Evolutionary conservation across 75 land plant species (phyloP), one percentile per base, ranked within the genome.

Genomic region (Sequoia sempervirens): DNA sequence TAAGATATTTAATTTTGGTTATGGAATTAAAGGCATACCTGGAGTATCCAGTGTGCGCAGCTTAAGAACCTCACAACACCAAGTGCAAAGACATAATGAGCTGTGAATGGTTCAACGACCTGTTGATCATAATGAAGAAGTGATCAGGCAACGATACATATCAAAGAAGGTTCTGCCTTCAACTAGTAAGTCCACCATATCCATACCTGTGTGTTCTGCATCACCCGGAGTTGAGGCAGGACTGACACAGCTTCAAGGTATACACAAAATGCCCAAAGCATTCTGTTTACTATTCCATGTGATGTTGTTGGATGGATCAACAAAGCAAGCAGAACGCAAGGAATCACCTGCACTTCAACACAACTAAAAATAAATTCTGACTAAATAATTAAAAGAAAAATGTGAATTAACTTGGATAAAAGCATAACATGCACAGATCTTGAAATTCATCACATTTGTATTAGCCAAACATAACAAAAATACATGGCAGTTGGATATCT

Each of bases 21-120:
- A 26, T 61, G 0, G 1, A 61, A 61, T 61, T 0, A 61, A 61
- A 61, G n/a, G 43, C 84, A 87, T 84, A 97, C 99, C 99, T 97
- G 99, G 37, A 97, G 96, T 79, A 97, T 92, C 99, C 99, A 97
- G 53, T 97, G 98, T 32, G 98, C 98, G 88, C 99, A 97, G 88
- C 95, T 97, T 80, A 97, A 84, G 84, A 97, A 97, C 86, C 98
- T 88, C 34, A 96, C 98, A 86, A 97, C 88, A 82, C 99, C 99
- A 70, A 97, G 56, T 30, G 99, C 99, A 91, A 97, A 97, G 14
- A 97, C 99, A 89, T 97, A 97, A 85, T 97, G 99, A 43, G 99
- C 96, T 45, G 99, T 97, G 74, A 96, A 97, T 80, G 98, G 96
- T 89, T 97, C 99, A 79, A 97, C 96, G 84, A 97, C 95, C 99